Base-by-base conservation (phyloP, 1,139 yeast species). In the Martiniozyma asiatica region DNA sequence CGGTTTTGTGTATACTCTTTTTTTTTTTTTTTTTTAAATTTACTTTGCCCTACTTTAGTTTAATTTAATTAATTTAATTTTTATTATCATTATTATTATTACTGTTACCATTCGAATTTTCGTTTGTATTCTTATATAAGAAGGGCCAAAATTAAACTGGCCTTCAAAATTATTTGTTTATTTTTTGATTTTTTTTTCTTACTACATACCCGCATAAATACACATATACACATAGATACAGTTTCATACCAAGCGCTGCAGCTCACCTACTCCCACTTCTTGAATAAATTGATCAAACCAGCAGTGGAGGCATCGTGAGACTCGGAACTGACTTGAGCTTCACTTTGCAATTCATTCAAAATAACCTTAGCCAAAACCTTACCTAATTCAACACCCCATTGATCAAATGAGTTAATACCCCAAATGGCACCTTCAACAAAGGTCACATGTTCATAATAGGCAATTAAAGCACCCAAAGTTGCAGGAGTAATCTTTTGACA, bases 381-480 rank as follows among this genome's bases (percentile, higher is more conserved):
- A 58, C 98, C 98, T 51, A 89, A 79, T 66, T 89, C 98, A 50
- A 89, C 98, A 61, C 98, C 98, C 95, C 97, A 89, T 69, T 89
- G 98, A 67, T 89, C 98, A 55, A 84, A 89, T 12, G 97, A 87
- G 73, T 89, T 89, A 66, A 89, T 87, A 72, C 92, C 89, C 98
- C 98, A 89, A 52, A 89, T 63, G 37, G 98, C 98, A 61, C 98
- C 98, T 64, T 89, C 98, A 38, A 87, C 87, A 62, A 89, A 89
- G 23, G 97, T 89, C 36, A 84, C 71, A 58, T 85, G 95, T 65
- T 89, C 98, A 65, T 89, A 89, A 72, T 89, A 89, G 32, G 94
- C 96, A 58, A 89, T 89, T 61, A 89, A 69, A 31, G 97, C 73
- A 61, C 98, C 98, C 47, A 89, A 71, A 34, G 95, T 62, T 32